Percentiles rank a stretch among this genome's conserved stretches.
phyloP scores from a whole-genome alignment of 768 basidiomycete species.

The Daedaleopsis nitida region DNA sequence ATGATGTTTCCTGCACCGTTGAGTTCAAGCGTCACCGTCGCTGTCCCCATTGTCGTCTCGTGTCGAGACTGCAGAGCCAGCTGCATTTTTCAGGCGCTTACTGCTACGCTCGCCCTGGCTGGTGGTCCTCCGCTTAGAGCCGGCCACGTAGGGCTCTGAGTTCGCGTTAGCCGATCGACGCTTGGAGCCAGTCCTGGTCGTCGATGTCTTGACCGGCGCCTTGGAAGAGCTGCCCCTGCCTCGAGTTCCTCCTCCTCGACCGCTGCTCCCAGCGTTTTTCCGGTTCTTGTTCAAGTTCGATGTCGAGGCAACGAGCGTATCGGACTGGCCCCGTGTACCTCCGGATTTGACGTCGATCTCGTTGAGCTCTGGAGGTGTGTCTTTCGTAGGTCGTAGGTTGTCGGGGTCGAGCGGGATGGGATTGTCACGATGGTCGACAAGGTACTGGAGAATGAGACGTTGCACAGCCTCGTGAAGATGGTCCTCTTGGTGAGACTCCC shows the following conservation, averaged over 20 bases:
- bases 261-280: too few relatives aligned
- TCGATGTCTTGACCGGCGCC: too few relatives aligned
- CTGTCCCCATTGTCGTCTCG: background rate
- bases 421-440: slow-evolving; percentile 8
- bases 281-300: too few relatives aligned
- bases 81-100: background rate
- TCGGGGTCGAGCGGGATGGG: slow-evolving; percentile 3
- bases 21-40: too few relatives aligned
- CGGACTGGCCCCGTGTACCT: background rate
- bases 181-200: too few relatives aligned
- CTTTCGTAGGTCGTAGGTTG: background rate
- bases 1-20: too few relatives aligned
- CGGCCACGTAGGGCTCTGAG: background rate
- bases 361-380: background rate
- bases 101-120: background rate
- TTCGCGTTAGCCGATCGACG: too few relatives aligned
- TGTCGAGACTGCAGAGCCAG: background rate
- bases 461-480: slow-evolving; percentile 19
- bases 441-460: slow-evolving; percentile 15
- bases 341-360: background rate
- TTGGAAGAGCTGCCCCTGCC: background rate
- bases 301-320: background rate
- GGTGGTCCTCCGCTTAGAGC: background rate
- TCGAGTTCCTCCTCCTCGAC: too few relatives aligned
- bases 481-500: background rate